Base-by-base conservation (phyloP, 2,329 filamentous ascomycete genomes). In the Akanthomyces dipterigenus region DNA sequence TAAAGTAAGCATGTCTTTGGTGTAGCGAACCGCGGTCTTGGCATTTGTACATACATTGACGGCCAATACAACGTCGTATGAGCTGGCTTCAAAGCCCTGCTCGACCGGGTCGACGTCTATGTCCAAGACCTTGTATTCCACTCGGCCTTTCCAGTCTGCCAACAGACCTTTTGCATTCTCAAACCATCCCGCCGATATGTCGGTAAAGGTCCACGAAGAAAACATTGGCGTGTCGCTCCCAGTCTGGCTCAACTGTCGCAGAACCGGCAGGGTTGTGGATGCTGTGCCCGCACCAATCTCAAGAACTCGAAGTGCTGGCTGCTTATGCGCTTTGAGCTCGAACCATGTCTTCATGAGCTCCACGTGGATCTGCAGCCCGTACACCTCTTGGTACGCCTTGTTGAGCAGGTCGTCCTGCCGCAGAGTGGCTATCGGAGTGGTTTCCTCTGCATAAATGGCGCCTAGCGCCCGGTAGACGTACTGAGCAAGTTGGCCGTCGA, bases 171-270 rank as follows among this genome's bases (percentile, higher is more conserved):
- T 64, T 1, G 70, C 72, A 0, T 62, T 56, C 3, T 45, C 59
- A 50, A 74, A 71, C 63, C 71, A 74, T 0, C 69, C 69, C 0
- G 66, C 62, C 0, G 70, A 71, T 16, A 72, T 66, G 28, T 74
- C 72, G 1, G 71, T 74, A 49, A 65, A 72, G 8, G 34, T 38
- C 50, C 50, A 54, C 6, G 28, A 38, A n/a, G 28, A 38, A 31
- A 38, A 54, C 31, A 16, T 26, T 14, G 26, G 26, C 8, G 50
- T 20, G 16, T 54, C 50, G 31, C 31, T 34, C 31, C 31, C 31
- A 2, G 31, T 34, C 26, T 26, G 45, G 26, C 45, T 26, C 2
- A 49, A 8, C 14, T 26, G 14, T 8, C n/a, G 26, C 18, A 49
- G 46, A 11, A 49, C 12, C 6, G 46, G 46, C 14, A 28, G 12